A percentile compares a stretch with the other conserved stretches of the same genome.
Evolutionary conservation across 1,284 basidiomycete genomes (phyloP).

Genomic region (Trichosporon sp.): DNA sequence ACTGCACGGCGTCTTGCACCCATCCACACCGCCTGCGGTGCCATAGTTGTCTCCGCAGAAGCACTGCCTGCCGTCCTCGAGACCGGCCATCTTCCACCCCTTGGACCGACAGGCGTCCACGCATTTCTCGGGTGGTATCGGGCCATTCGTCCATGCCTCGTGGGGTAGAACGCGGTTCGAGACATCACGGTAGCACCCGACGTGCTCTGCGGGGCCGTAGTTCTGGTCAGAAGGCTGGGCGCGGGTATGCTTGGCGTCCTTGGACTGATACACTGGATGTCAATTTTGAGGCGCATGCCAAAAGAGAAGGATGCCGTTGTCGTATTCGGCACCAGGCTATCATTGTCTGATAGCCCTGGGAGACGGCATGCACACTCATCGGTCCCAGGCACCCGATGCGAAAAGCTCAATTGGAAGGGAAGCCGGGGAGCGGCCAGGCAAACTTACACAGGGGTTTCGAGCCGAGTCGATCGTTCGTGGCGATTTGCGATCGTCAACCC

Average conservation of each 20-base stretch:
- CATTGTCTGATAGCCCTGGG: background rate
- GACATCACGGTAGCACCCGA: constrained; percentile 22
- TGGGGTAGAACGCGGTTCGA: constrained; percentile 26
- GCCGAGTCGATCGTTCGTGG: too few species aligned
- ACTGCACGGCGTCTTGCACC: constrained; percentile 39
- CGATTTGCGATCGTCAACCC: too few species aligned
- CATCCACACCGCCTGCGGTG: constrained; percentile 29
- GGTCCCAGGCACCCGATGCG: background rate
- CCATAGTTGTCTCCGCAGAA: constrained; percentile 36
- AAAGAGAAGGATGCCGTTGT: too few species aligned
- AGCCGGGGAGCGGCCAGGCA: background rate
- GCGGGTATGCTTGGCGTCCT: background rate
- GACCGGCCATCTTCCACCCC: constrained; percentile 34
- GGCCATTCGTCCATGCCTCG: constrained; percentile 18
- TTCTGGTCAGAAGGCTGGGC: too few species aligned
- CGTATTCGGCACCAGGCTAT: too few species aligned
- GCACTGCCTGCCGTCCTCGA: constrained; percentile 39
- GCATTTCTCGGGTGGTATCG: constrained; percentile 27
- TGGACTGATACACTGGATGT: constrained; percentile 37
- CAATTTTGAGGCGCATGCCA: background rate
- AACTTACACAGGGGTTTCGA: too few species aligned
- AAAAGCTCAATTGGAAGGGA: background rate
- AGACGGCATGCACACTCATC: background rate
- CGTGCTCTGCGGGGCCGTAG: background rate
- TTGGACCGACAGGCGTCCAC: constrained; percentile 28